Evolutionary conservation across 495 filamentous ascomycete species (phyloP).

Genomic region (Penicillium subrubescens): DNA sequence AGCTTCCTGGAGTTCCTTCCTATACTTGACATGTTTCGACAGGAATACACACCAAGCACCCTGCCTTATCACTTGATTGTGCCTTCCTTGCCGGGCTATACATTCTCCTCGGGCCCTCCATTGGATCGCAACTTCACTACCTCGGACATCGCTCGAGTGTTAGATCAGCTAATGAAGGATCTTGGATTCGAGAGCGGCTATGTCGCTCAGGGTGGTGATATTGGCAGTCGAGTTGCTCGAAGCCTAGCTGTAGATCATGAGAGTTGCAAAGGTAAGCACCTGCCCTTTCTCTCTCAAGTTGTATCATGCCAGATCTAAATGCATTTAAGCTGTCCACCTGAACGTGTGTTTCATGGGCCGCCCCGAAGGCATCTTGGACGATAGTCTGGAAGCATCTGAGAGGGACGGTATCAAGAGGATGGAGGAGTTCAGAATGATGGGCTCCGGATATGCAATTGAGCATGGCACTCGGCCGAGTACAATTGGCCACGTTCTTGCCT

Average conservation of each 20-base stretch:
- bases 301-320: constrained; percentile 9
- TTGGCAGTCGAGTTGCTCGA: constrained; percentile 56
- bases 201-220: constrained; percentile 67
- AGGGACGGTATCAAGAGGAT: constrained; percentile 34
- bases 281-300: background rate
- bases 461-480: constrained; percentile 64
- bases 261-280: constrained; percentile 46
- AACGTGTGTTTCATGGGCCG: constrained; percentile 50
- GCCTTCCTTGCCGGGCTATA: constrained; percentile 65
- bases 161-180: constrained; percentile 60
- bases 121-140: constrained; percentile 50
- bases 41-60: constrained; percentile 54
- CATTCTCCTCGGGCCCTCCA: constrained; percentile 56
- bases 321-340: constrained; percentile 36
- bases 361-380: constrained; percentile 59
- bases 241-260: constrained; percentile 42
- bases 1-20: constrained; percentile 62
- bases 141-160: constrained; percentile 44
- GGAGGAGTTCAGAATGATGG: constrained; percentile 37
- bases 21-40: constrained; percentile 43
- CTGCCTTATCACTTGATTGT: constrained; percentile 69
- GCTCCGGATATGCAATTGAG: constrained; percentile 55
- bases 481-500: constrained; percentile 59
- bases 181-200: constrained; percentile 63
- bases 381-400: constrained; percentile 41